Base-by-base conservation (phyloP, 1,284 basidiomycete genomes). In the Boletus albobrunnescens region DNA sequence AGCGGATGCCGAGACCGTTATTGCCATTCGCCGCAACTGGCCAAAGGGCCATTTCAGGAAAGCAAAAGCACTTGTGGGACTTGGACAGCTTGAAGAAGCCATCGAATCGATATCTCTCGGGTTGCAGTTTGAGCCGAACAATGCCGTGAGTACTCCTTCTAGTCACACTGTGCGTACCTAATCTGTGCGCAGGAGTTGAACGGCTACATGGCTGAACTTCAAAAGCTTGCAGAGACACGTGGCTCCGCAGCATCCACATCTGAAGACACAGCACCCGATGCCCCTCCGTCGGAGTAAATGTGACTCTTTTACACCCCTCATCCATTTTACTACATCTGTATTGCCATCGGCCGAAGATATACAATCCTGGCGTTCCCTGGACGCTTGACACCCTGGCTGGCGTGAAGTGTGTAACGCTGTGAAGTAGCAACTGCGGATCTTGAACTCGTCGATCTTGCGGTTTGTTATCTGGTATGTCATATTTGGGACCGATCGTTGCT, bases 11-110 rank as follows among this genome's bases (percentile, higher is more conserved):
- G 93, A 98, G 52, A 83, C 85, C 1, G 93, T 97, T 56, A 86
- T 95, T 36, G 71, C 81, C 54, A 71, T 97, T 46, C 90, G 91
- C 65, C 77, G 85, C 49, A 83, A 83, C 23, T 99, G 95, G 95
- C 82, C 86, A 58, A 98, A 98, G 67, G 95, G 94, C 0, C 92
- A 98, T 66, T 96, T 95, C 75, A 76, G 95, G 54, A 95, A 86
- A 58, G 91, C 88, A 3, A 89, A 88, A 65, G 93, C 95, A 0
- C 72, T 98, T 37, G 73, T 88, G 5, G 91, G 81, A n/a, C 71
- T 99, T 47, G 75, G 77, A 12, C 73, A 76, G 39, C 71, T 79
- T 44, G 72, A 82, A 30, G 93, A 96, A 44, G 94, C 94, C 3
- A 80, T 78, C 53, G 89, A 94, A 39, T 87, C 93, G 3, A 73